Percentiles rank a stretch among this genome's conserved stretches.
These are phyloP conservation scores for Lepiota brunneoincarnata DNA, from an alignment of 768 basidiomycete species.

Conservation along the genomic window DNA sequence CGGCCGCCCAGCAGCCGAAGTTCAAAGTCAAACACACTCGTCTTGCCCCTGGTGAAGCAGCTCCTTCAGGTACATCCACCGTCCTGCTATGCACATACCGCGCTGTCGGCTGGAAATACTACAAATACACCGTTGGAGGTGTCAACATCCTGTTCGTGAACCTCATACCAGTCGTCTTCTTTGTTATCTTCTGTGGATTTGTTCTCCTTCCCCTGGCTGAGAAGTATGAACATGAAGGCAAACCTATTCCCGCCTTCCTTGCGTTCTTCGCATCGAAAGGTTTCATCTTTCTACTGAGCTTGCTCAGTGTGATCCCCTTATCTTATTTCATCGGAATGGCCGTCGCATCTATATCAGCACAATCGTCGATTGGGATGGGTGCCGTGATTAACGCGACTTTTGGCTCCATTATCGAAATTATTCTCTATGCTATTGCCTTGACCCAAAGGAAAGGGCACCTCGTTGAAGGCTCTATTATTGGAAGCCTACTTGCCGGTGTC, in stretches of 20 bases:
- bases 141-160: constrained; percentile 99
- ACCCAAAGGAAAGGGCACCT: constrained; percentile 89
- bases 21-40: constrained; percentile 72
- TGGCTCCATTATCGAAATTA: constrained; percentile 96
- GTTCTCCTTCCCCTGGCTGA: constrained; percentile 75
- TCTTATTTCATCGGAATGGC: constrained; percentile 99
- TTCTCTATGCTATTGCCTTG: constrained; percentile 88
- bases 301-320: constrained; percentile 92
- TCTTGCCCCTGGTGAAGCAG: constrained; percentile 82
- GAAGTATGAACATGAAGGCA: constrained; percentile 46
- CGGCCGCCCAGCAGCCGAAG: constrained; percentile 27
- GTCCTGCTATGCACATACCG: constrained; percentile 94
- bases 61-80: constrained; percentile 81
- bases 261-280: constrained; percentile 67
- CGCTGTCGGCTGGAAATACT: constrained; percentile 87
- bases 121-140: constrained; percentile 98
- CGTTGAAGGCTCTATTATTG: constrained; percentile 96
- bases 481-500: constrained; percentile 92
- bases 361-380: constrained; percentile 98
- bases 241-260: constrained; percentile 64
- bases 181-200: constrained; percentile 93
- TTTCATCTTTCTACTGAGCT: constrained; percentile 78
- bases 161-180: constrained; percentile 89
- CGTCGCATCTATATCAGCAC: constrained; percentile 97
- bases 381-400: constrained; percentile 99